Percentiles rank a stretch among this genome's conserved stretches.
These are phyloP conservation scores for Rhizoctonia solani DNA, from an alignment of 1,284 basidiomycete genomes.

Conservation along the genomic window DNA sequence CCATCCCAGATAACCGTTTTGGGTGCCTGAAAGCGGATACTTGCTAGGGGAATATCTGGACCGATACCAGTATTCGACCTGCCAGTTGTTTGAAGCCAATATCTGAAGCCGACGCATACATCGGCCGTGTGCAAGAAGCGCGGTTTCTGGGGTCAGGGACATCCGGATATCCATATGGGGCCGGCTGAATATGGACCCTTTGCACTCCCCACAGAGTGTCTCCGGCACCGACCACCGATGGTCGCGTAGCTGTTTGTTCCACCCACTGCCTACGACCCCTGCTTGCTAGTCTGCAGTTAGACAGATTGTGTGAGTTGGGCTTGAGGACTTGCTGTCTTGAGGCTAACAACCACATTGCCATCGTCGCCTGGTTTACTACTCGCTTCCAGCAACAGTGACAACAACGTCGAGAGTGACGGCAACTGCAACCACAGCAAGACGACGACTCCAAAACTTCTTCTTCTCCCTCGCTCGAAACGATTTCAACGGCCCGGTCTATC, in stretches of 20 bases:
- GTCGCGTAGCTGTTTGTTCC: slow-evolving; percentile 11
- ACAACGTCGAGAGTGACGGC: slow-evolving; percentile 13
- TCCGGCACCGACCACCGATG: slow-evolving; percentile 25
- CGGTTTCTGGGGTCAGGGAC: neutral
- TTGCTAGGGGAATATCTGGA: too few relatives aligned
- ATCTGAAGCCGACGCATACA: too few relatives aligned
- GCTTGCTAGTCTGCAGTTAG: slow-evolving; percentile 6
- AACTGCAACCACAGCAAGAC: slow-evolving; percentile 1
- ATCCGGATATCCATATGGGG: neutral
- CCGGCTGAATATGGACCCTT: slow-evolving; percentile 7
- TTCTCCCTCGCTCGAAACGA: neutral
- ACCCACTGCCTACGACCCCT: slow-evolving; percentile 21
- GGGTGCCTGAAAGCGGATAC: too few relatives aligned
- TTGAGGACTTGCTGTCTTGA: neutral
- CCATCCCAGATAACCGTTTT: too few relatives aligned
- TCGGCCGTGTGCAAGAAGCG: neutral
- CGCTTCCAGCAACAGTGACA: slow-evolving; percentile 19
- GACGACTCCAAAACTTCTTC: neutral
- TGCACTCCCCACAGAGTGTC: slow-evolving; percentile 1
- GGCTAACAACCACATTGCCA: neutral
- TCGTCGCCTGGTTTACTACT: neutral
- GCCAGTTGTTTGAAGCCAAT: too few relatives aligned
- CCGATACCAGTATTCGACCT: too few relatives aligned
- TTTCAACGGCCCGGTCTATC: slow-evolving; percentile 8
- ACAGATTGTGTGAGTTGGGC: slow-evolving; percentile 6